Conservation (phyloP, 2,329 filamentous ascomycete genomes). For the Arthrobotrys musiformis region DNA sequence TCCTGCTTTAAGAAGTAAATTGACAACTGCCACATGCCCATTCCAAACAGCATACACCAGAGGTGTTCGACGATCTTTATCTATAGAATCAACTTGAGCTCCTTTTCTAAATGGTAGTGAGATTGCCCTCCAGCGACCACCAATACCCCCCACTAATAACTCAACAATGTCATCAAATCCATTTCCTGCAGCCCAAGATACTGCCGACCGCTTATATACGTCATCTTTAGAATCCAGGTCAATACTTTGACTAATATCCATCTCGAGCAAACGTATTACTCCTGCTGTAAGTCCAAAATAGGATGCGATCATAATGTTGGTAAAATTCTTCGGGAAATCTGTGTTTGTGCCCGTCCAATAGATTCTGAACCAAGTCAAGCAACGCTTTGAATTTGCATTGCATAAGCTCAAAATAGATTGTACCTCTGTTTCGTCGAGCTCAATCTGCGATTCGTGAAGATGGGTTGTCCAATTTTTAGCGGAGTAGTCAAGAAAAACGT, state of each 20-base stretch:
- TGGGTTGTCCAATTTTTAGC: slow-evolving; percentile 21
- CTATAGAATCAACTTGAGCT: slow-evolving; percentile 5
- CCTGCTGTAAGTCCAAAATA: slow-evolving; percentile 14
- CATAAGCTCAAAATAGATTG: slow-evolving; percentile 10
- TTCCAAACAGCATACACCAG: neutral
- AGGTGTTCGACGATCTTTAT: slow-evolving; percentile 11
- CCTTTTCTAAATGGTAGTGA: neutral
- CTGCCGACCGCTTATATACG: neutral
- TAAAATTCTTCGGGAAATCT: neutral
- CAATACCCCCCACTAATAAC: neutral
- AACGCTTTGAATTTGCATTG: neutral
- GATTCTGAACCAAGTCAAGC: slow-evolving; percentile 8
- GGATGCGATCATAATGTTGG: slow-evolving; percentile 1
- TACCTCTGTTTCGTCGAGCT: neutral
- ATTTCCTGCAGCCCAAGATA: slow-evolving; percentile 26
- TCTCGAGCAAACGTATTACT: neutral
- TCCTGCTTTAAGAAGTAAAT: slow-evolving; percentile 1
- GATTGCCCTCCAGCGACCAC: neutral
- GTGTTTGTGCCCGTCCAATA: slow-evolving; percentile 9
- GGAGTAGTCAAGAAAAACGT: slow-evolving; percentile 21
- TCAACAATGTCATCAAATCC: neutral
- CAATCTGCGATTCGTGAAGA: neutral
- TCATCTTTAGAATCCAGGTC: neutral
- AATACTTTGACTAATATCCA: too few species aligned
- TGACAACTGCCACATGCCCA: neutral